phyloP scores from a whole-genome alignment of 2,329 filamentous ascomycete species.

The Colletotrichum viniferum region DNA sequence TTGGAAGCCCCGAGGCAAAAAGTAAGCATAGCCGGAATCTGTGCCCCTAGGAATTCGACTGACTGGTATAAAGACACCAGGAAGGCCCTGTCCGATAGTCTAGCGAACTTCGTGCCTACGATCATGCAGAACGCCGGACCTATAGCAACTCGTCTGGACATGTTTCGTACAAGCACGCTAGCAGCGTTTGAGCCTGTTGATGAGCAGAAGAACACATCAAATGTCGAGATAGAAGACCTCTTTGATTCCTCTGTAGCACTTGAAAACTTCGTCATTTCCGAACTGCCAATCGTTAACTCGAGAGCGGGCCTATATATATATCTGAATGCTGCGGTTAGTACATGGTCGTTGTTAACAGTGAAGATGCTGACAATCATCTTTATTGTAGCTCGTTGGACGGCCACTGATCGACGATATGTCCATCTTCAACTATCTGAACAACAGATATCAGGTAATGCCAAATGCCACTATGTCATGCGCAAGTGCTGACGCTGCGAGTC shows the following conservation, averaged over 20 bases:
- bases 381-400: slow-evolving; percentile 75
- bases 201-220: slow-evolving; percentile 54
- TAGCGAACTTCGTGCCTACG: slow-evolving; percentile 59
- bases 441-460: slow-evolving; percentile 74
- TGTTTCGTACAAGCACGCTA: slow-evolving; percentile 62
- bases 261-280: slow-evolving; percentile 60
- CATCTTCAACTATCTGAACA: slow-evolving; percentile 81
- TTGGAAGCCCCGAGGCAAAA: slow-evolving; percentile 58
- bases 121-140: slow-evolving; percentile 62
- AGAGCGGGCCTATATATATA: slow-evolving; percentile 86
- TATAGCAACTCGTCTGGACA: slow-evolving; percentile 57
- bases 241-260: slow-evolving; percentile 61
- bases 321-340: slow-evolving; percentile 77
- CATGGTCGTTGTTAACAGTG: neutral
- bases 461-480: neutral
- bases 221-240: slow-evolving; percentile 60
- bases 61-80: slow-evolving; percentile 41
- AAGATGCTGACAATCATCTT: slow-evolving; percentile 26
- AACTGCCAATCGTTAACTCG: slow-evolving; percentile 75
- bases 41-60: neutral
- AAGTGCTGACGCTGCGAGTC: neutral
- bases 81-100: slow-evolving; percentile 52
- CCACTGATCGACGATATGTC: slow-evolving; percentile 82
- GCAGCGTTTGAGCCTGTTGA: slow-evolving; percentile 58
- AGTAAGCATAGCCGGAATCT: slow-evolving; percentile 37